Evolutionary conservation across 331 rosid species (phyloP), one percentile per base, ranked within the genome.

Genomic region (Spiraea crenata): DNA sequence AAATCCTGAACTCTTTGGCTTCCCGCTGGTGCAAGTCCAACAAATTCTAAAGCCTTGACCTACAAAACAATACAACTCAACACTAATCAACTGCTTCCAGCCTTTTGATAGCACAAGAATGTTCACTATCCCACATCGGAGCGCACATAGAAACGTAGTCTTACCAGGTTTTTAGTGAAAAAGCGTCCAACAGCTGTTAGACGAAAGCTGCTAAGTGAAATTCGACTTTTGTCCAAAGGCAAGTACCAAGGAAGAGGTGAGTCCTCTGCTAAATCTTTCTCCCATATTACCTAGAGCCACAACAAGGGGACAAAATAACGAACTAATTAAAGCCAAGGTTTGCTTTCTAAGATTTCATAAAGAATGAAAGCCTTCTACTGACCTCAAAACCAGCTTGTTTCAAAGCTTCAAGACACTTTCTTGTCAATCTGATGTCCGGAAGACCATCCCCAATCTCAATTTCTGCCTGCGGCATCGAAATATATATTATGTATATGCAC

Each of bases 381-480:
- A 93, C 99, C 66, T 62, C 96, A 86, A 93, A 93, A 74, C 97
- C 95, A 12, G 97, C 97, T 91, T 89, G 90, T 74, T 86, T 86
- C 56, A 93, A 82, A 80, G 99, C 97, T 83, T 89, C 93, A 71
- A 91, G 83, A 80, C 99, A 93, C 79, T 87, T 86, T 48, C 83
- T 64, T 12, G 93, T 93, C 85, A 71, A 77, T 77, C 99, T 86
- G 81, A 93, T 89, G 73, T 93, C 97, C 5, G 99, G 99, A 46
- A 93, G 97, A 44, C 99, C 99, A 76, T 93, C 95, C 35, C 99
- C 97, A 42, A 93, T 82, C 93, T 93, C 99, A 72, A 93, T 67
- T 71, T 87, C 97, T 42, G 95, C 97, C 99, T 91, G 88, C 15
- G 52, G 12, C 42, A 64, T 31, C 61, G 34, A 65, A 78, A 31